phyloP scores from a whole-genome alignment of 306 rosid genomes.

The Spatholobus suberectus region DNA sequence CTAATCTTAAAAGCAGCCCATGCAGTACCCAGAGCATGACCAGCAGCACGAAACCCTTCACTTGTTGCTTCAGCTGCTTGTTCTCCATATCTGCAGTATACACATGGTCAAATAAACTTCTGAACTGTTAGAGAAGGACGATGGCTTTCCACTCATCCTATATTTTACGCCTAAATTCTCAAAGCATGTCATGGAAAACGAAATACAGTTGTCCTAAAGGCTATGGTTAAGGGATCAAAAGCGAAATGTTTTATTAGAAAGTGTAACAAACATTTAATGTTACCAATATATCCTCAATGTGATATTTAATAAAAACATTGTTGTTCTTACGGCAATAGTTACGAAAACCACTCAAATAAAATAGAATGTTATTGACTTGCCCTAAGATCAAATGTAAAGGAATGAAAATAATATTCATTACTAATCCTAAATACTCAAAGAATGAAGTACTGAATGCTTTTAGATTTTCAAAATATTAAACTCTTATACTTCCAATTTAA shows the following conservation, averaged over 20 bases:
- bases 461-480: background rate
- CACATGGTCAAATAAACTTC: constrained; percentile 37
- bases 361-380: background rate
- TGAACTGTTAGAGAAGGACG: constrained; percentile 21
- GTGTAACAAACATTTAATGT: background rate
- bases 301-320: background rate
- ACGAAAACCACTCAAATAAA: background rate
- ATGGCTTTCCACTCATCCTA: background rate
- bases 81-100: constrained; percentile 82
- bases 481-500: background rate
- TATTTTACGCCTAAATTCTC: constrained; percentile 3
- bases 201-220: background rate
- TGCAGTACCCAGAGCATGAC: constrained; percentile 87
- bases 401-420: background rate
- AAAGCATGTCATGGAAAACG: constrained; percentile 7
- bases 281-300: background rate
- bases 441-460: background rate
- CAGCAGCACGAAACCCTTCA: constrained; percentile 91
- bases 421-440: background rate
- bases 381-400: background rate
- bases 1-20: constrained; percentile 89
- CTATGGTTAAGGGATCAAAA: background rate
- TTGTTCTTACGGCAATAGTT: background rate
- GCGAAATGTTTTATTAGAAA: background rate
- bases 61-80: constrained; percentile 81